phyloP scores from a whole-genome alignment of 805 yeast genomes.

The Candida hungchunana region DNA sequence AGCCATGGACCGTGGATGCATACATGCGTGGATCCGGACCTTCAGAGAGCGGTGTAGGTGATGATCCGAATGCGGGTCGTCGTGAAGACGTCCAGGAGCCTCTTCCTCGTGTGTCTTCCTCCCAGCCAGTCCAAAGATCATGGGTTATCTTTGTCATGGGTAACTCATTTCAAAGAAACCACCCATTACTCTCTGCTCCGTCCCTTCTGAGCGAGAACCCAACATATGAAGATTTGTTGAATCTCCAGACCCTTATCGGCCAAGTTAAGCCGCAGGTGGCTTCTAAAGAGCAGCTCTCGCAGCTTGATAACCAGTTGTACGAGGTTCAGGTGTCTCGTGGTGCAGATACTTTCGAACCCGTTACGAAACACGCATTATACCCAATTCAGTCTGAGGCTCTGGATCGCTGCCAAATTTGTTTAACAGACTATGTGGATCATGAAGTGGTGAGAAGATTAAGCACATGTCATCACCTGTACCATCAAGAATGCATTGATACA shows the following conservation, averaged over 20 bases:
- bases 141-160: constrained; percentile 66
- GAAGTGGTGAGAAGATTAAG: constrained; percentile 44
- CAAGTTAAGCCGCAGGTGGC: constrained; percentile 42
- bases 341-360: not conserved
- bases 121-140: constrained; percentile 31
- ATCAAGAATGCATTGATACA: constrained; percentile 51
- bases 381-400: not conserved
- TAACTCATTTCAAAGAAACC: constrained; percentile 45
- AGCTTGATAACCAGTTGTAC: constrained; percentile 33
- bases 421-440: constrained; percentile 41
- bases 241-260: constrained; percentile 45
- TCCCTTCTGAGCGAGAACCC: constrained; percentile 44
- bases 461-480: constrained; percentile 49
- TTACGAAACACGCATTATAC: not conserved
- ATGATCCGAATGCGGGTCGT: too few species aligned
- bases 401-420: constrained; percentile 45
- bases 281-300: constrained; percentile 35
- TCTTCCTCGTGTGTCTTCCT: too few species aligned
- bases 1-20: constrained; percentile 13
- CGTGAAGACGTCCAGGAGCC: constrained; percentile 8
- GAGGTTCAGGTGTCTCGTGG: constrained; percentile 15
- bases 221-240: constrained; percentile 45
- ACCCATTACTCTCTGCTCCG: constrained; percentile 46
- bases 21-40: too few species aligned
- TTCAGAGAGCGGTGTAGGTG: too few species aligned